These are phyloP conservation scores for Porodaedalea pini DNA, from an alignment of 1,284 basidiomycete species.

Conservation along the genomic window DNA sequence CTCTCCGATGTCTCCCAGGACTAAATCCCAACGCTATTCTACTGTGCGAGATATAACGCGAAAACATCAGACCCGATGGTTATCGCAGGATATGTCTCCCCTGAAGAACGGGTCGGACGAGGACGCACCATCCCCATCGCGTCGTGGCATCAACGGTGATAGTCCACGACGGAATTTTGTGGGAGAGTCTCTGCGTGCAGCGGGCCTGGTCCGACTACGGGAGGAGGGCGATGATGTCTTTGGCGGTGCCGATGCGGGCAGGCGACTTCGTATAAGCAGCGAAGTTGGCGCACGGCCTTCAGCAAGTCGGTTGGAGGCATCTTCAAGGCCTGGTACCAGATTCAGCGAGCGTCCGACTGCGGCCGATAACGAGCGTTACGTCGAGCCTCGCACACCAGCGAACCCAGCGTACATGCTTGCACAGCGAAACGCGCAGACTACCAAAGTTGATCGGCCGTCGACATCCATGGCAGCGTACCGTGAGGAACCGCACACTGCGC, in stretches of 20 bases:
- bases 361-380: constrained; percentile 1
- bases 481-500: constrained; percentile 37
- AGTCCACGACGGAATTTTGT: constrained; percentile 57
- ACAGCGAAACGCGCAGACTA: constrained; percentile 25
- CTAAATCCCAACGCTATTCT: constrained; percentile 33
- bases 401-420: constrained; percentile 19
- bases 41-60: constrained; percentile 45
- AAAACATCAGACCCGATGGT: constrained; percentile 50
- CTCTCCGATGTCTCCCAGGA: constrained; percentile 26
- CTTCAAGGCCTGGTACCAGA: constrained; percentile 6
- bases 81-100: constrained; percentile 39
- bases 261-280: constrained; percentile 13
- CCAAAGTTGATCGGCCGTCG: constrained; percentile 36
- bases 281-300: constrained; percentile 10
- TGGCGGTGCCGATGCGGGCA: constrained; percentile 18
- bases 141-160: constrained; percentile 64
- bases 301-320: background rate
- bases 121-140: constrained; percentile 40
- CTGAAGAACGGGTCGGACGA: constrained; percentile 30
- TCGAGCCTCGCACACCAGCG: constrained; percentile 27
- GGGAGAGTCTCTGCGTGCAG: constrained; percentile 67
- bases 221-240: constrained; percentile 42
- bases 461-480: constrained; percentile 50
- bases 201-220: constrained; percentile 52
- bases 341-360: constrained; percentile 8